Conservation (phyloP, 225 moss, liverwort and hornwort genomes). For the Pseudisothecium myosuroides region DNA sequence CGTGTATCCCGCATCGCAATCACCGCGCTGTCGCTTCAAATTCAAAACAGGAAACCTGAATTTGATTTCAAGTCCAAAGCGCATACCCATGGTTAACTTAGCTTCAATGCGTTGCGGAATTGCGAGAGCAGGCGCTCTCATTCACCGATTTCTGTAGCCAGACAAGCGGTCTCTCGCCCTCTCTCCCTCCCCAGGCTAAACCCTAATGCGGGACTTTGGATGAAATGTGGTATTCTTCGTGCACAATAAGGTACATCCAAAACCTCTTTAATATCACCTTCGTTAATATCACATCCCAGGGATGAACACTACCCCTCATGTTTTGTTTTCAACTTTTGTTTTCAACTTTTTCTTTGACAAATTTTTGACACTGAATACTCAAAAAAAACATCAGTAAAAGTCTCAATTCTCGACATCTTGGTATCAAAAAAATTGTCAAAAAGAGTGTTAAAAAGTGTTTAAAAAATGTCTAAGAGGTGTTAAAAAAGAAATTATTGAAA, state of each 20-base stretch:
- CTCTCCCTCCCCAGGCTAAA: background rate
- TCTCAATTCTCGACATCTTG: background rate
- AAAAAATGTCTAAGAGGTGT: too few species aligned
- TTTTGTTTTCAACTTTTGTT: background rate
- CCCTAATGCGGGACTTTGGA: background rate
- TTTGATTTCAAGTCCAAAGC: background rate
- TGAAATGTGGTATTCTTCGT: background rate
- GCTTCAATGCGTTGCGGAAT: background rate
- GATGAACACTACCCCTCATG: too few species aligned
- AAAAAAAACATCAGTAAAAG: background rate
- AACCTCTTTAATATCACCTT: background rate
- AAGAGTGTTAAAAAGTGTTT: background rate
- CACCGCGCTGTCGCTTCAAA: background rate
- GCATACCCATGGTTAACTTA: background rate
- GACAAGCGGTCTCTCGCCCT: background rate
- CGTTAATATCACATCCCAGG: background rate
- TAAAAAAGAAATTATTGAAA: background rate
- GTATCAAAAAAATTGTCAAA: accelerated
- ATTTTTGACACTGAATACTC: too few species aligned
- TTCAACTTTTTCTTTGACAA: background rate
- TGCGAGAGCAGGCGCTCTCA: background rate
- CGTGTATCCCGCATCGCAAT: conserved; percentile 1
- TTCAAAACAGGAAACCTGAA: background rate
- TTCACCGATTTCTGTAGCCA: background rate
- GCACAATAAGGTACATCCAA: background rate